Base-by-base conservation (phyloP, 2,329 filamentous ascomycete genomes). In the Fusarium pseudocircinatum region DNA sequence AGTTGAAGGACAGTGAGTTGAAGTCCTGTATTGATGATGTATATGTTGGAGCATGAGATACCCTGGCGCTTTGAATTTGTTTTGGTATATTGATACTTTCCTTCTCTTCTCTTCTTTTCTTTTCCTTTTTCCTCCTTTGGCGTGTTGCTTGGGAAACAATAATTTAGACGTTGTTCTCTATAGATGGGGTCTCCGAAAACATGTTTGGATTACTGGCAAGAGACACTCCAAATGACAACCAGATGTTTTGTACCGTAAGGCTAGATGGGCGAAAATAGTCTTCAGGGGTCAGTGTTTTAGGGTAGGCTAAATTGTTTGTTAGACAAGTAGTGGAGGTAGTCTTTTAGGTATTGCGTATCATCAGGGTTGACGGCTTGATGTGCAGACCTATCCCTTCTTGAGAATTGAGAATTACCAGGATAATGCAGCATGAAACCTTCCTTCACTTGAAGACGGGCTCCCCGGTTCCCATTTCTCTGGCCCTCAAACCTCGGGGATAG, bases 41-140 rank as follows among this genome's bases (percentile, higher is more conserved):
- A 46, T 14, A 46, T 32, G 28, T 49, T 62, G 43, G 46, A 60
- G 36, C 44, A 63, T 56, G 50, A 58, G 54, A 73, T 73, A 72
- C 70, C 70, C 70, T 42, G 61, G 66, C 34, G 60, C 36, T 60
- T 28, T 40, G 26, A 49, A 44, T 16, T 46, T 40, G 44, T 26
- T 53, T 40, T 44, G 24, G n/a, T 46, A 56, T 20, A 42, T 46
- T 61, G 18, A n/a, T n/a, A 22, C n/a, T 61, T 57, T 47, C 3
- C 28, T 24, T 44, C 58, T 67, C 24, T 43, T 42, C 4, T 49
- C 26, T 20, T 46, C 49, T 59, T 20, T 44, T 36, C 20, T 7
- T 57, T 57, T 40, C 4, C 43, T n/a, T 30, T 50, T 67, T 52
- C 32, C 42, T 40, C 26, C 40, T 16, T 34, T 34, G 30, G n/a